Evolutionary conservation across 176 grass and related monocot genomes (phyloP).

Genomic region (Musa itinerans): DNA sequence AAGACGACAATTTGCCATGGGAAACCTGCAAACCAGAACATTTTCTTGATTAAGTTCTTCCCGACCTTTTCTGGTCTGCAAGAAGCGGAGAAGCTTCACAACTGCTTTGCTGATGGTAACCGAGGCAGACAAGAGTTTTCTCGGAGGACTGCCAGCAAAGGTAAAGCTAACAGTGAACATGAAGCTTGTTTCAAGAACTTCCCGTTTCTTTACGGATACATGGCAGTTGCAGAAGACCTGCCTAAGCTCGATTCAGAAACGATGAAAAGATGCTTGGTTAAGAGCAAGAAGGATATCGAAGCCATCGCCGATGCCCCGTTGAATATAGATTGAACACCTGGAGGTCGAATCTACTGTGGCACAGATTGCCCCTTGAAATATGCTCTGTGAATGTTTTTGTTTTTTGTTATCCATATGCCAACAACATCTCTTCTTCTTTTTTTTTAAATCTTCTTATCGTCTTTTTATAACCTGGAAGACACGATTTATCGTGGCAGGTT

Average conservation of each 20-base stretch:
- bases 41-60: slow-evolving; percentile 56
- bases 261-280: slow-evolving; percentile 52
- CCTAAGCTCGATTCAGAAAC: slow-evolving; percentile 44
- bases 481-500: too few species aligned
- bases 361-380: too few species aligned
- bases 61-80: slow-evolving; percentile 73
- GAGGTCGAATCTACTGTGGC: neutral
- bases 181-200: slow-evolving; percentile 25
- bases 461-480: too few species aligned
- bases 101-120: slow-evolving; percentile 37
- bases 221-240: slow-evolving; percentile 61
- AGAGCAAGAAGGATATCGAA: slow-evolving; percentile 62
- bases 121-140: slow-evolving; percentile 53
- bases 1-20: slow-evolving; percentile 43
- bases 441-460: too few species aligned
- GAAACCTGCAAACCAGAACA: slow-evolving; percentile 39
- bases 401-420: too few species aligned
- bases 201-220: slow-evolving; percentile 42
- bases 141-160: slow-evolving; percentile 13
- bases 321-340: slow-evolving; percentile 14
- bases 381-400: too few species aligned
- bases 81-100: slow-evolving; percentile 49
- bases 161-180: slow-evolving; percentile 22
- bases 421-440: too few species aligned
- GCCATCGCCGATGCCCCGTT: slow-evolving; percentile 43